Conservation (phyloP, 1,284 basidiomycete species). For the Inonotus hispidus region DNA sequence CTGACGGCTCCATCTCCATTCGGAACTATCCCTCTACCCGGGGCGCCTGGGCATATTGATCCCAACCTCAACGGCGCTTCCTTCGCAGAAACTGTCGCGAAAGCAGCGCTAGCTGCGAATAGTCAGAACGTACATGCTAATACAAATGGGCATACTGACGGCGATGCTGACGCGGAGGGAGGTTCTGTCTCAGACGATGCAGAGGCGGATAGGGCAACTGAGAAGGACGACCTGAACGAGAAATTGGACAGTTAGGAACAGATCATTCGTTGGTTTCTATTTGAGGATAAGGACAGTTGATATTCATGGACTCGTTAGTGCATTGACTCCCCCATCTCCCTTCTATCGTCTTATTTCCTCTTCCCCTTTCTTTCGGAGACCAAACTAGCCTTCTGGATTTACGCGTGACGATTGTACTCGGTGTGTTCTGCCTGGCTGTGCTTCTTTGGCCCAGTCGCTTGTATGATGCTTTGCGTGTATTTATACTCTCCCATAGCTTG, state of each 20-base stretch:
- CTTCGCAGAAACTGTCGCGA: conserved; percentile 3
- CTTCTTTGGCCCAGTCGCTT: not conserved
- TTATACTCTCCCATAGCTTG: not conserved
- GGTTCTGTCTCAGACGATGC: conserved; percentile 2
- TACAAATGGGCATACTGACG: not conserved
- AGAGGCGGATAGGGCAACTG: conserved; percentile 4
- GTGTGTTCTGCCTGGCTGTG: not conserved
- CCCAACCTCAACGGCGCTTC: conserved; percentile 4
- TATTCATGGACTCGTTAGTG: not conserved
- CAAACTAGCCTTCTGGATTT: not conserved
- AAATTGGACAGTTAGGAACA: not conserved
- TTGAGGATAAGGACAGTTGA: not conserved
- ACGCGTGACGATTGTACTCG: not conserved
- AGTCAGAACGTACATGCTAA: not conserved
- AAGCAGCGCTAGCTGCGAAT: conserved; percentile 1
- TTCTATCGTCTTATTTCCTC: not conserved
- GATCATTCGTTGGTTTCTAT: no score
- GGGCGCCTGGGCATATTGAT: conserved; percentile 9
- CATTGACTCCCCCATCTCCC: not conserved
- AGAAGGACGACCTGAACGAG: conserved; percentile 6
- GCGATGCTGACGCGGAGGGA: conserved; percentile 4
- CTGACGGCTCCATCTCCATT: conserved; percentile 64
- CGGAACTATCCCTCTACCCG: conserved; percentile 27
- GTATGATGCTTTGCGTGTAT: not conserved
- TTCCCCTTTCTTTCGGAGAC: not conserved